Evolutionary conservation across 768 basidiomycete species (phyloP).

Genomic region (Trametes villosa): DNA sequence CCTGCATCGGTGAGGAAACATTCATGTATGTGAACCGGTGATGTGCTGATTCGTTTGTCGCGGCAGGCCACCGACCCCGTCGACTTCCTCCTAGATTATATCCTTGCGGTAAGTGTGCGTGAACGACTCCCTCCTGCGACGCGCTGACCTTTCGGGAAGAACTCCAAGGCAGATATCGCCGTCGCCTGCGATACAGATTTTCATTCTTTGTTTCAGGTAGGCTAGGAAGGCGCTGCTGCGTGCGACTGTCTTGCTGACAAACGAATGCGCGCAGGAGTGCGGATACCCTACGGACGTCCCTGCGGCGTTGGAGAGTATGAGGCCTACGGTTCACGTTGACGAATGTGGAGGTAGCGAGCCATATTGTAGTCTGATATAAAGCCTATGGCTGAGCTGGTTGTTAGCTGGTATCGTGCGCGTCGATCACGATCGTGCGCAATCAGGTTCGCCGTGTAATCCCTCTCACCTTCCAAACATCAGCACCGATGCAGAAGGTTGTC

Average conservation of each 20-base stretch:
- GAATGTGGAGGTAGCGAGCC: background rate
- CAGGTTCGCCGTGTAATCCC: too few species aligned
- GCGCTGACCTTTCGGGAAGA: background rate
- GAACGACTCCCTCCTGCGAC: background rate
- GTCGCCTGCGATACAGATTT: constrained; percentile 14
- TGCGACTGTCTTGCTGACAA: background rate
- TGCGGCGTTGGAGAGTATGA: background rate
- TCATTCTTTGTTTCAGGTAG: constrained; percentile 6
- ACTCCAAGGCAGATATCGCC: constrained; percentile 10
- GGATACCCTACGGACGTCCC: constrained; percentile 3
- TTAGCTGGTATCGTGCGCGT: too few species aligned
- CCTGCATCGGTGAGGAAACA: too few species aligned
- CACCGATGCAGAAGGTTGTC: too few species aligned
- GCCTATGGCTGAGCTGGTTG: background rate
- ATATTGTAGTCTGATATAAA: background rate
- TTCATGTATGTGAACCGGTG: background rate
- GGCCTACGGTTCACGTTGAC: constrained; percentile 3
- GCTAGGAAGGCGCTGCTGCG: too few species aligned
- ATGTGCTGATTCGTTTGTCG: background rate
- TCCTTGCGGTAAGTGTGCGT: constrained; percentile 7
- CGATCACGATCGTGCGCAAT: too few species aligned
- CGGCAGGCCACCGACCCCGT: constrained; percentile 15
- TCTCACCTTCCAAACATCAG: too few species aligned
- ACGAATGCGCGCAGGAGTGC: background rate
- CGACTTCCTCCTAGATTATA: constrained; percentile 19